Percentiles rank a stretch among this genome's conserved stretches.
These are phyloP conservation scores for Aspergillus bertholletiae DNA, from an alignment of 495 filamentous ascomycete species.

Conservation along the genomic window DNA sequence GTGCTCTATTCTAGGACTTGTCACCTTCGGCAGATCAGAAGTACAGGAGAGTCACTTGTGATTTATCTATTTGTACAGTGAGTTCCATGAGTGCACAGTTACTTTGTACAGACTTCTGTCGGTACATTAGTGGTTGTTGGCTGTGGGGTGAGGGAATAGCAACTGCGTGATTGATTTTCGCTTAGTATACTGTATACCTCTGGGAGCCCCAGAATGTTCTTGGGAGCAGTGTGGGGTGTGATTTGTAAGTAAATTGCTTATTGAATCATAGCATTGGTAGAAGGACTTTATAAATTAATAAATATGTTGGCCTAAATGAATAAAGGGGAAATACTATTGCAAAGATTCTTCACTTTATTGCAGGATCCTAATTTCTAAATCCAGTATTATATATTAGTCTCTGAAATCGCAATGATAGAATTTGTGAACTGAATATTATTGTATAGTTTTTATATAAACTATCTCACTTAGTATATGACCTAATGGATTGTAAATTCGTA, in stretches of 20 bases:
- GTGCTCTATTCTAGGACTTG: no score
- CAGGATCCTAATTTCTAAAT: no score
- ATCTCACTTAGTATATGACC: no score
- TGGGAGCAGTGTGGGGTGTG: conserved; percentile 11
- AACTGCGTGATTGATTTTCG: conserved; percentile 18
- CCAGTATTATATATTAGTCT: conserved; percentile 24
- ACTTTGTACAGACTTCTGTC: conserved; percentile 17
- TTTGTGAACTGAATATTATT: conserved; percentile 21
- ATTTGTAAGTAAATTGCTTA: no score
- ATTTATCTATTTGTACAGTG: no score
- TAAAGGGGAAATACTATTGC: conserved; percentile 32
- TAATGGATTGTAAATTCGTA: conserved; percentile 12
- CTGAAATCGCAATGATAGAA: conserved; percentile 40
- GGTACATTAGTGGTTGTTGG: conserved; percentile 31
- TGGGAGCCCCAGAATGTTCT: conserved; percentile 23
- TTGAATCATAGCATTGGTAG: no score
- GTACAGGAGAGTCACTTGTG: no score
- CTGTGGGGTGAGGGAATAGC: conserved; percentile 25
- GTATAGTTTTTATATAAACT: conserved; percentile 14
- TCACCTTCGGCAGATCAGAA: no score
- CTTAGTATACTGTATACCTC: conserved; percentile 25
- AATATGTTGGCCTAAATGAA: conserved; percentile 33
- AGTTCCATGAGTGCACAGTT: no score
- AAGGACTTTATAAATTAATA: no score
- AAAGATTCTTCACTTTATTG: conserved; percentile 30